A percentile compares a stretch with the other conserved stretches of the same genome.
phyloP scores from a whole-genome alignment of 2,329 filamentous ascomycete species.

The Arthrobotrys pseudoclavata region DNA sequence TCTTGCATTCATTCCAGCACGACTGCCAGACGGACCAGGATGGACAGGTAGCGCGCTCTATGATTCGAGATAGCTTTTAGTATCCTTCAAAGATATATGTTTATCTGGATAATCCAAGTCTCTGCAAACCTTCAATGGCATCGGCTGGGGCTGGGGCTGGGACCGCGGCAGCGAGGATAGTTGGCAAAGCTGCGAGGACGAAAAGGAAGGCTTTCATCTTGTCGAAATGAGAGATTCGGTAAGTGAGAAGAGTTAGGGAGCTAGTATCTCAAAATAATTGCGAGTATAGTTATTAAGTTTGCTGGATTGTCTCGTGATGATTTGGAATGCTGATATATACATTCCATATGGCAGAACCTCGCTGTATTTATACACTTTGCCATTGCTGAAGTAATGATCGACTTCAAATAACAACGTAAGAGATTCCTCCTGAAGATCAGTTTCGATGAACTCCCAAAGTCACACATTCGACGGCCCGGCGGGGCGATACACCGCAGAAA shows the following conservation, averaged over 20 bases:
- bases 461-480: conserved; percentile 24
- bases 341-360: background rate
- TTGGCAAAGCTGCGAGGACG: conserved; percentile 21
- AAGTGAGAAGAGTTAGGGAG: background rate
- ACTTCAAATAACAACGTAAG: background rate
- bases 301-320: background rate
- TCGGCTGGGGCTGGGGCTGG: conserved; percentile 15
- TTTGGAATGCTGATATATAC: background rate
- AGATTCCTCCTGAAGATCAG: background rate
- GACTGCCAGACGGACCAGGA: conserved; percentile 36
- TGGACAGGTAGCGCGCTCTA: conserved; percentile 32
- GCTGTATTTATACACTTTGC: conserved; percentile 26
- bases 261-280: background rate
- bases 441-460: background rate
- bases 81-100: background rate
- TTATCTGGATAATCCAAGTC: background rate
- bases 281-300: background rate
- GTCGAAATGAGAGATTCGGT: conserved; percentile 1
- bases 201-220: conserved; percentile 48
- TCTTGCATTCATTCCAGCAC: conserved; percentile 45
- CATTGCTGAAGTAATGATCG: background rate
- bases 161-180: conserved; percentile 39
- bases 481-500: conserved; percentile 35
- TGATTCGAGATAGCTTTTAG: background rate
- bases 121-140: conserved; percentile 30